phyloP scores from a whole-genome alignment of 192 early-diverging fungal genomes.

The Neocallimastix lanati region DNA sequence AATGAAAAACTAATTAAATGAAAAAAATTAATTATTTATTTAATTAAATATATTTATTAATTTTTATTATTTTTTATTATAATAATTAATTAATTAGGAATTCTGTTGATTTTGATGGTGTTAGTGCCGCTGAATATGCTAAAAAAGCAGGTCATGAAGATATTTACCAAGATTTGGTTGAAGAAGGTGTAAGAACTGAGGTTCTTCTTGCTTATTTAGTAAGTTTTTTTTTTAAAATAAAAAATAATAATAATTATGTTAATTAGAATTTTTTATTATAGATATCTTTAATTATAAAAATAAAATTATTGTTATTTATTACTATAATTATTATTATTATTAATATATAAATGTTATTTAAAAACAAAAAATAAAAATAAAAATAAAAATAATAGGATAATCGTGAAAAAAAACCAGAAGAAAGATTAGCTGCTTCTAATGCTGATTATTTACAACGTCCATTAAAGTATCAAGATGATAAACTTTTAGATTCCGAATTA shows the following conservation, averaged over 20 bases:
- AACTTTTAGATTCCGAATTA: constrained; percentile 61
- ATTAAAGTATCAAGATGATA: constrained; percentile 53
- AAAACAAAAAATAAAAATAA: no score
- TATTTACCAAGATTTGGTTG: constrained; percentile 60
- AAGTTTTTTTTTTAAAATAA: constrained; percentile 14
- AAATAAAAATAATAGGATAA: neutral
- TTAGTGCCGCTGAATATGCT: constrained; percentile 73
- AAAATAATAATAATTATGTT: no score
- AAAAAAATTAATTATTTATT: neutral
- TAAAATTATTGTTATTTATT: no score
- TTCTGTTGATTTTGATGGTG: constrained; percentile 47
- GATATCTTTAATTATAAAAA: no score
- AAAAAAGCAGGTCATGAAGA: constrained; percentile 39
- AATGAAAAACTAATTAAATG: neutral
- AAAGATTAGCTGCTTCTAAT: constrained; percentile 27
- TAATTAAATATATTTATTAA: constrained; percentile 1
- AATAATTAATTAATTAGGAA: constrained; percentile 39
- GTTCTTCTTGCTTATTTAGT: constrained; percentile 41
- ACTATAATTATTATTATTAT: no score
- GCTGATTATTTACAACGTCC: constrained; percentile 57
- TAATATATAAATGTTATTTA: no score
- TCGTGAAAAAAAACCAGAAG: constrained; percentile 14
- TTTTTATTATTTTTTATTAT: neutral
- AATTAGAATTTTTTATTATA: no score
- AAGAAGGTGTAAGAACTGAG: constrained; percentile 71